Base-by-base conservation (phyloP, 345 rosid species). In the Eucalyptus shirleyi region DNA sequence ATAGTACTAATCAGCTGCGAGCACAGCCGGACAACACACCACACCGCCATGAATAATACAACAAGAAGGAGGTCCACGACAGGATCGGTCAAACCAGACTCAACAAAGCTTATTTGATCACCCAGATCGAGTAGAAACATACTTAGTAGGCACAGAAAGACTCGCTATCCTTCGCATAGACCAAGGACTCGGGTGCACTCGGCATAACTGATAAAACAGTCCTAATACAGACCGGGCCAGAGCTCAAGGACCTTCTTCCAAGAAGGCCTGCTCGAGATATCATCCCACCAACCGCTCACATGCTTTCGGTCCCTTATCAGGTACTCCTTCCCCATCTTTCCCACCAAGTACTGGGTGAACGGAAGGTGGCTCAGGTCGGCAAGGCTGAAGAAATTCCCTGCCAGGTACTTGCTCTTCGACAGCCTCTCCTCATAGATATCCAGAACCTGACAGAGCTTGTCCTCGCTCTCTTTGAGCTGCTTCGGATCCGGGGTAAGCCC, bases 311-410 rank as follows among this genome's bases (percentile, higher is more conserved):
- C 92, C 89, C 90, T 91, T 50, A 95, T 93, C 96, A 96, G 12
- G 80, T 93, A 87, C 90, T 92, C 93, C 89, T 93, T 95, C 45
- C 90, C 91, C 69, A 95, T 92, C 5, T 90, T 93, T 37, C 95
- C 95, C 40, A 96, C 94, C 94, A 96, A 86, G 91, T 93, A 94
- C 24, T 96, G 93, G 6, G 95, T 94, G 65, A 93, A 93, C 0
- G 96, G 96, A 5, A 96, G 93, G 93, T 96, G 94, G 88, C 96
- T 94, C 28, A 94, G 92, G 89, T 96, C 97, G 40, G 99, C 98
- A 37, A 95, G 89, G 92, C 96, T 94, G 69, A 96, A 91, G 93
- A 93, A 96, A 88, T 94, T 94, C 4, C 98, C 97, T 9, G 94
- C 98, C 50, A 95, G 88, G 92, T 96, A 96, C 92, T 95, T 93